phyloP scores from a whole-genome alignment of 2,329 filamentous ascomycete genomes.

The Fusarium virguliforme region DNA sequence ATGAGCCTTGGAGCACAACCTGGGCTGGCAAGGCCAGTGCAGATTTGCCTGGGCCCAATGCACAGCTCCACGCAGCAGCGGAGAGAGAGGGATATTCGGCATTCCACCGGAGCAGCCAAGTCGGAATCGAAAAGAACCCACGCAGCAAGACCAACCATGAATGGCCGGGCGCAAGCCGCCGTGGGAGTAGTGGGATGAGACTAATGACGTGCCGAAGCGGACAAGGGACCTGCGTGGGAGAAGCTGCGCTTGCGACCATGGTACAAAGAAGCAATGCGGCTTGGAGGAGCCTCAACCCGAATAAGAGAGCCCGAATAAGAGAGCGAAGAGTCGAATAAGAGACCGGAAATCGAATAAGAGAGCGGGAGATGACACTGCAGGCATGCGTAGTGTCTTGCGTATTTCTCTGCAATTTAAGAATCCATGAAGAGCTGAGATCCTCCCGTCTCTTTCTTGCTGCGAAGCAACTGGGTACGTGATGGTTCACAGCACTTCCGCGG shows the following conservation, averaged over 20 bases:
- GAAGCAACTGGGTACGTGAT: background rate
- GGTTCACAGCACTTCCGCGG: slow-evolving; percentile 6
- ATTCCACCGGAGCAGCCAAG: slow-evolving; percentile 26
- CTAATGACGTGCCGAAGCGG: slow-evolving; percentile 33
- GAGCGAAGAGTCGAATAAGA: slow-evolving; percentile 38
- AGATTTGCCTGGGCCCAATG: slow-evolving; percentile 20
- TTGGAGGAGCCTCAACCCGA: slow-evolving; percentile 25
- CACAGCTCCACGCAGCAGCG: slow-evolving; percentile 8
- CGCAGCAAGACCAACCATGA: slow-evolving; percentile 10
- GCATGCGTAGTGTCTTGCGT: slow-evolving; percentile 3
- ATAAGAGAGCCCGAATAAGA: slow-evolving; percentile 23
- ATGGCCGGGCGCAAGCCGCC: slow-evolving; percentile 13
- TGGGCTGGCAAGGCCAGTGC: slow-evolving; percentile 25
- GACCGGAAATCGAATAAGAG: slow-evolving; percentile 33
- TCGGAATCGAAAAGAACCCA: slow-evolving; percentile 17
- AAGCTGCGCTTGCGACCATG: slow-evolving; percentile 9
- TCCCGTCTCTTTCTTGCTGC: background rate
- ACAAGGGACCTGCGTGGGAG: slow-evolving; percentile 23
- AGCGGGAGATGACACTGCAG: slow-evolving; percentile 19
- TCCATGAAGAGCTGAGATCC: slow-evolving; percentile 1
- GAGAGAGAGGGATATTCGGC: slow-evolving; percentile 29
- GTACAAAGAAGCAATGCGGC: slow-evolving; percentile 29
- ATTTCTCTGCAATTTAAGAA: slow-evolving; percentile 29
- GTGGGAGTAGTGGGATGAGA: slow-evolving; percentile 22
- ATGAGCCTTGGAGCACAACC: slow-evolving; percentile 26